Evolutionary conservation across 495 filamentous ascomycete species (phyloP).

Genomic region (Penicillium coffeae): DNA sequence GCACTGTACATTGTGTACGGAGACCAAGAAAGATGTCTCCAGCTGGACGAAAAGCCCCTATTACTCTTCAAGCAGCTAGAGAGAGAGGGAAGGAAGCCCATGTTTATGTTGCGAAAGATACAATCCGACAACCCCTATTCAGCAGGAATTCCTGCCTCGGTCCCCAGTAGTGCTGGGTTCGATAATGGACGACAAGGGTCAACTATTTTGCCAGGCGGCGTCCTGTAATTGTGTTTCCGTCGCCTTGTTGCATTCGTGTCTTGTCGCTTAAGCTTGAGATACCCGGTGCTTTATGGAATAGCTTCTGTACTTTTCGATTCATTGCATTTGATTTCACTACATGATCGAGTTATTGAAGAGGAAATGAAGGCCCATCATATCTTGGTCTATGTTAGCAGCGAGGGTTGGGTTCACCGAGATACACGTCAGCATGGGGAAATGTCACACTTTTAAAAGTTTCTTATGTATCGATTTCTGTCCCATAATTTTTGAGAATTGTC

Average conservation of each 20-base stretch:
- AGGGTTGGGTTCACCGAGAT: not conserved
- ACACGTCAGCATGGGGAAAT: not conserved
- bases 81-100: slow-evolving; percentile 93
- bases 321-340: slow-evolving; percentile 12
- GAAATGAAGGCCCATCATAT: not conserved
- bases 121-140: slow-evolving; percentile 29
- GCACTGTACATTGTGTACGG: slow-evolving; percentile 97
- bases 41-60: slow-evolving; percentile 85
- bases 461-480: too few species aligned
- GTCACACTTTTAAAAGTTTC: not conserved
- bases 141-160: slow-evolving; percentile 20
- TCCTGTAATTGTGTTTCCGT: slow-evolving; percentile 28
- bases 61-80: slow-evolving; percentile 97
- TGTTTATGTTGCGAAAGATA: slow-evolving; percentile 91
- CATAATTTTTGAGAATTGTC: too few species aligned
- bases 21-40: slow-evolving; percentile 92
- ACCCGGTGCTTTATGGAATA: slow-evolving; percentile 17
- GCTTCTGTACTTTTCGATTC: slow-evolving; percentile 21
- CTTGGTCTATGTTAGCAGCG: not conserved
- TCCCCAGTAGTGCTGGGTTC: slow-evolving; percentile 42
- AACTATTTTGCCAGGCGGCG: slow-evolving; percentile 44
- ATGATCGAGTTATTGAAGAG: not conserved
- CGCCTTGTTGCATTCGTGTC: slow-evolving; percentile 14
- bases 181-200: slow-evolving; percentile 35
- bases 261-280: slow-evolving; percentile 33